A percentile compares a stretch with the other conserved stretches of the same genome.
These are phyloP conservation scores for Blastobotrys parvus DNA, from an alignment of 805 yeast species.

Conservation along the genomic window DNA sequence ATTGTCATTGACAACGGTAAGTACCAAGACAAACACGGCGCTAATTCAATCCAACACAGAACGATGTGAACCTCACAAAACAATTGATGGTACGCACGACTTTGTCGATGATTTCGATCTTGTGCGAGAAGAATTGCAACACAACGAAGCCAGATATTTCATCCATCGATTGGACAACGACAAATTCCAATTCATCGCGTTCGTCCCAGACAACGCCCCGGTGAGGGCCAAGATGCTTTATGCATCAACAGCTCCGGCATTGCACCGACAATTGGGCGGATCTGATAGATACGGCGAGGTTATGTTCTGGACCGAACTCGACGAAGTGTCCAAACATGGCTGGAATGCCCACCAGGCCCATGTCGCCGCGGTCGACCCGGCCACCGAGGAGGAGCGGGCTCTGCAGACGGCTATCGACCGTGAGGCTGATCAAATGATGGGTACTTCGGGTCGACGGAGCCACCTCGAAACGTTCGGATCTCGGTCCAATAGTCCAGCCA, in stretches of 20 bases:
- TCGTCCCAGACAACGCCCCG: conserved; percentile 78
- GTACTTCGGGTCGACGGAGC: conserved; percentile 23
- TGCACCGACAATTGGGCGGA: conserved; percentile 67
- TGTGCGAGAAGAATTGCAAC: conserved; percentile 28
- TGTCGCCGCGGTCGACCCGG: conserved; percentile 35
- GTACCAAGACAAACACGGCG: no score
- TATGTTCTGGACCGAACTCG: conserved; percentile 47
- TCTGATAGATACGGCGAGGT: conserved; percentile 40
- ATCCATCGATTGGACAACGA: conserved; percentile 30
- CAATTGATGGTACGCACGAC: conserved; percentile 24
- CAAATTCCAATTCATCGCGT: conserved; percentile 58
- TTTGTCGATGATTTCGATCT: conserved; percentile 31
- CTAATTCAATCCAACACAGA: conserved; percentile 5
- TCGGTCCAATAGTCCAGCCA: not conserved
- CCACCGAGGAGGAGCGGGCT: conserved; percentile 48
- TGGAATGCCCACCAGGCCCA: conserved; percentile 36
- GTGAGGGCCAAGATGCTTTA: conserved; percentile 86
- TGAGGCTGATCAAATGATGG: conserved; percentile 33
- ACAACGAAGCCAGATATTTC: conserved; percentile 42
- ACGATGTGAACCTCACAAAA: conserved; percentile 9
- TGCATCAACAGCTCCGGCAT: conserved; percentile 78
- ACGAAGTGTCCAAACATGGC: conserved; percentile 45
- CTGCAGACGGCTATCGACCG: conserved; percentile 32
- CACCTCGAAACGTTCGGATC: conserved; percentile 15
- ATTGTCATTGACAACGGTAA: conserved; percentile 31